These are phyloP conservation scores for Botrytis elliptica DNA, from an alignment of 2,329 filamentous ascomycete genomes.

Conservation along the genomic window DNA sequence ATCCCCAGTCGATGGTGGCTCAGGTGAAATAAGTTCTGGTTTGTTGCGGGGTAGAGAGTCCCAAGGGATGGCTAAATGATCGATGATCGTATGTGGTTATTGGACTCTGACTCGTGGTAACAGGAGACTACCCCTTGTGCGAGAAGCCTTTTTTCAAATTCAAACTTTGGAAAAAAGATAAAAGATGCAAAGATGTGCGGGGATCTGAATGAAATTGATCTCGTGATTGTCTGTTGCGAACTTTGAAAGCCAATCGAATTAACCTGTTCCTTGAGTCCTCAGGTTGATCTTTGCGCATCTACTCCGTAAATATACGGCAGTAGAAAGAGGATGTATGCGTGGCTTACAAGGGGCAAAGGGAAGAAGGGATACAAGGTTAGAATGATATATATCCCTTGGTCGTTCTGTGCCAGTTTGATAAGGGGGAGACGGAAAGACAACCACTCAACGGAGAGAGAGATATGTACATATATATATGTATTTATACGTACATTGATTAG, in stretches of 20 bases:
- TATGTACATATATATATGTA: not conserved
- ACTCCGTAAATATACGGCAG: not conserved
- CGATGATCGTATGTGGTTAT: slow-evolving; percentile 12
- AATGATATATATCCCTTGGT: not conserved
- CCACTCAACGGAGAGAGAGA: not conserved
- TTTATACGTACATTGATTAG: slow-evolving; percentile 4
- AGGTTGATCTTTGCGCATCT: slow-evolving; percentile 19
- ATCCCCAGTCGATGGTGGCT: slow-evolving; percentile 14
- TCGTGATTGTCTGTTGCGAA: slow-evolving; percentile 14
- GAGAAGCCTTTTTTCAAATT: not conserved
- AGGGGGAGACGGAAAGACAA: not conserved
- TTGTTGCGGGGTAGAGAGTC: slow-evolving; percentile 31
- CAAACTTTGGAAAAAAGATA: not conserved
- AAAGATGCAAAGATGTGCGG: slow-evolving; percentile 10
- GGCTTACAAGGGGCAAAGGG: not conserved
- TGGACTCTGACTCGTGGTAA: slow-evolving; percentile 30
- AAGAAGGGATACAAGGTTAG: not conserved
- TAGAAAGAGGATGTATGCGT: not conserved
- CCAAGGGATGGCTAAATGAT: slow-evolving; percentile 19
- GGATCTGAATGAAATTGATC: slow-evolving; percentile 8
- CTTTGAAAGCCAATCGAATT: slow-evolving; percentile 13
- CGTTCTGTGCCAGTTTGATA: not conserved
- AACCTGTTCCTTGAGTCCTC: not conserved
- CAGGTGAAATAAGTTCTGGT: slow-evolving; percentile 17
- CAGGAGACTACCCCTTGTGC: slow-evolving; percentile 3